Percentiles rank a stretch among this genome's conserved stretches.
phyloP scores from a whole-genome alignment of 345 rosid species.

The Brassica nigra region DNA sequence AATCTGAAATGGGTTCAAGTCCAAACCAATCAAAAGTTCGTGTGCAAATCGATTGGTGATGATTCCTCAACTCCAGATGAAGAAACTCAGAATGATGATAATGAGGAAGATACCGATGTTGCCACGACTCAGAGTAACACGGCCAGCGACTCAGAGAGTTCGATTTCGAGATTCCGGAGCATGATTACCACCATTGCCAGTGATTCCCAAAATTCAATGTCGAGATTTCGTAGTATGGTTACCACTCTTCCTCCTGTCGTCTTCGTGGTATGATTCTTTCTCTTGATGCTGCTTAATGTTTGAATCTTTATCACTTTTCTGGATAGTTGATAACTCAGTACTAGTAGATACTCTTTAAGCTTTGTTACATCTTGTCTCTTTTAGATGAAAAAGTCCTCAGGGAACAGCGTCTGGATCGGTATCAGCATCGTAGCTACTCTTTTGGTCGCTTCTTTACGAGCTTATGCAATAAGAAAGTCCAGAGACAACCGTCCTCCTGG shows the following conservation, averaged over 20 bases:
- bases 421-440: slow-evolving; percentile 58
- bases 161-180: slow-evolving; percentile 46
- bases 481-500: slow-evolving; percentile 59
- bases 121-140: slow-evolving; percentile 20
- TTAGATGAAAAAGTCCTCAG: slow-evolving; percentile 51
- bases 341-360: not conserved
- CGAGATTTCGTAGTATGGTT: slow-evolving; percentile 46
- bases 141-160: slow-evolving; percentile 25
- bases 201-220: slow-evolving; percentile 33
- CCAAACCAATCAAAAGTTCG: slow-evolving; percentile 23
- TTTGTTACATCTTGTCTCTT: slow-evolving; percentile 1
- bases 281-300: not conserved
- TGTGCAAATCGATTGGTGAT: slow-evolving; percentile 42
- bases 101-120: not conserved
- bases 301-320: not conserved
- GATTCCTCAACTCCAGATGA: slow-evolving; percentile 45
- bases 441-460: slow-evolving; percentile 54
- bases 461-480: slow-evolving; percentile 48
- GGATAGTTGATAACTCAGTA: slow-evolving; percentile 3
- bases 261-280: slow-evolving; percentile 50
- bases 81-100: slow-evolving; percentile 23
- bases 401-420: slow-evolving; percentile 48
- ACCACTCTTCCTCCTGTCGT: slow-evolving; percentile 58
- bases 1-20: slow-evolving; percentile 30
- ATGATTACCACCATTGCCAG: slow-evolving; percentile 30